Evolutionary conservation across 768 basidiomycete species (phyloP).

Genomic region (Collybiopsis confluens): DNA sequence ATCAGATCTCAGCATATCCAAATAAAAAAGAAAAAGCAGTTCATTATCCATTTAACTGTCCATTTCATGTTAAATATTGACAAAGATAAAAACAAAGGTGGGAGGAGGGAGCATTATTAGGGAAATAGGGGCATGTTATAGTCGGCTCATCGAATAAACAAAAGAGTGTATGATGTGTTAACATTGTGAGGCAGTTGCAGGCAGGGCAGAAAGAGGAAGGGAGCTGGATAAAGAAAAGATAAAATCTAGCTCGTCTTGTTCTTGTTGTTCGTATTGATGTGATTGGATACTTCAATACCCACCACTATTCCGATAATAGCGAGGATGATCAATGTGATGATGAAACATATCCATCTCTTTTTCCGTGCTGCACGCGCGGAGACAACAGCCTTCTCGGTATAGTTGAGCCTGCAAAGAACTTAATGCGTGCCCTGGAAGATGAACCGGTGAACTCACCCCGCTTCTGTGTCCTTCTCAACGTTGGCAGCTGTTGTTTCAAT

Average conservation of each 20-base stretch:
- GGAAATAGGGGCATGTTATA: background rate
- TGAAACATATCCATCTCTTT: constrained; percentile 97
- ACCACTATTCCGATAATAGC: constrained; percentile 63
- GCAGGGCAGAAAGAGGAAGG: no score
- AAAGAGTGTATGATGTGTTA: background rate
- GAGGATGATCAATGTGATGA: constrained; percentile 61
- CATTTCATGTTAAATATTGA: background rate
- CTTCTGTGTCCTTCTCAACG: constrained; percentile 82
- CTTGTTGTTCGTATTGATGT: constrained; percentile 35
- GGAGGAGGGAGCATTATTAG: background rate
- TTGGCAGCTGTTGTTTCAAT: constrained; percentile 74
- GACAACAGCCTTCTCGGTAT: constrained; percentile 82
- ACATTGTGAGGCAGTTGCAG: no score
- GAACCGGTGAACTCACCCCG: constrained; percentile 51
- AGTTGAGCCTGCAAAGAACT: constrained; percentile 51
- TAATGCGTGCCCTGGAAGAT: background rate
- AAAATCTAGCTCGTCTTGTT: background rate
- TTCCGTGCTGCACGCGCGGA: constrained; percentile 87
- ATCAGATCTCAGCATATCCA: no score
- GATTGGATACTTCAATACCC: constrained; percentile 49
- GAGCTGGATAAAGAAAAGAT: background rate
- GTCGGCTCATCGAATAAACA: background rate
- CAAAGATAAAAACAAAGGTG: background rate
- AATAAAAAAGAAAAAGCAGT: no score
- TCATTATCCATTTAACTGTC: background rate